Base-by-base conservation (phyloP, 768 basidiomycete genomes). In the Hydnomerulius pinastri region DNA sequence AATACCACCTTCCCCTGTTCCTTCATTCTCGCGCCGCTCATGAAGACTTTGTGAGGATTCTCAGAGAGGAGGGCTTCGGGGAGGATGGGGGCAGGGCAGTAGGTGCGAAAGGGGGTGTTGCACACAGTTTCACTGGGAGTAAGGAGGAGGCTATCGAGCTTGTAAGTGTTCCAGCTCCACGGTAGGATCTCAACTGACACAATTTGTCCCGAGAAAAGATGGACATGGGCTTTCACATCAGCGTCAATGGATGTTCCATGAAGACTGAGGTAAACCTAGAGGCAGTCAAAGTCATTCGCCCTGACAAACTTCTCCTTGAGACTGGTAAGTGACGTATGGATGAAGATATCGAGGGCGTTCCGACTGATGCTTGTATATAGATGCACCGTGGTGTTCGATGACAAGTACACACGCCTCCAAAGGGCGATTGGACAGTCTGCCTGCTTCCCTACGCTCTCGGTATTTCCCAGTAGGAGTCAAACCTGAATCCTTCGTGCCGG, bases 21-120 rank as follows among this genome's bases (percentile, higher is more conserved):
- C 75, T 93, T 4, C 91, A 92, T 66, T 90, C 84, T 1, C 79
- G 91, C 17, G 80, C 85, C n/a, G 85, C 87, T 1, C 89, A 91
- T 58, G 37, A 55, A 2, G 90, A 92, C 57, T 75, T 92, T 50
- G 80, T 89, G 23, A 62, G 59, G 17, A 85, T 86, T 17, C 74
- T 92, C 20, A 73, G 71, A 20, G 82, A 85, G 48, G 82, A 85
- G 55, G 84, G 87, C 1, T 87, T 87, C 60, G 75, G 77, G 13
- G 68, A 74, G 32, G 66, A 80, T 56, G 79, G 84, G 24, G 85
- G 86, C 3, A 66, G 63, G 51, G 67, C 63, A 24, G 70, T 80
- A 49, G 88, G 84, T 33, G 82, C 74, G 15, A 74, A 73, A 18
- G 85, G 88, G 4, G 90, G 90, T 1, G 90, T 92, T 18, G 87